phyloP scores from a whole-genome alignment of 108 stramenopile genomes.

The Tribonema minus region DNA sequence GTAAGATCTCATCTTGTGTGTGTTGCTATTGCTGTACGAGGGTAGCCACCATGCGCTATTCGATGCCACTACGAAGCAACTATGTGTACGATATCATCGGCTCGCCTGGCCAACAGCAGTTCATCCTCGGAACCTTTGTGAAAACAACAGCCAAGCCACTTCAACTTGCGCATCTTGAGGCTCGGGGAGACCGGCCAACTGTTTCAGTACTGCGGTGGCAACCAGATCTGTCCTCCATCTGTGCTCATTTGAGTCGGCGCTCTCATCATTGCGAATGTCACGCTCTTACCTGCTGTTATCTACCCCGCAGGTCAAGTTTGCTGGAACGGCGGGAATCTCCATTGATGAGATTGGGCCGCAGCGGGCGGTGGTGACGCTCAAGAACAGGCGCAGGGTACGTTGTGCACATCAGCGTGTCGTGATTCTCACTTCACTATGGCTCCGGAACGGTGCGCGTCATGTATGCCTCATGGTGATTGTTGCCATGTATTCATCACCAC shows the following conservation, averaged over 20 bases:
- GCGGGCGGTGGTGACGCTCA: slow-evolving; percentile 26
- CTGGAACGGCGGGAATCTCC: slow-evolving; percentile 57
- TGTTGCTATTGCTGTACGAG: no score
- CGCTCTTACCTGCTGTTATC: no score
- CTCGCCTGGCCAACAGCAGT: no score
- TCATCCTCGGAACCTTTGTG: not conserved
- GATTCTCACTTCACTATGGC: not conserved
- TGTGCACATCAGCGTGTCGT: not conserved
- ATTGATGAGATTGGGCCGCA: slow-evolving; percentile 48
- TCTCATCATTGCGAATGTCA: no score
- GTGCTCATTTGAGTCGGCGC: not conserved
- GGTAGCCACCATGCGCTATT: no score
- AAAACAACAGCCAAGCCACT: not conserved
- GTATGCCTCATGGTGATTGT: not conserved
- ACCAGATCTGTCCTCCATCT: not conserved
- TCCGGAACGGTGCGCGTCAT: not conserved
- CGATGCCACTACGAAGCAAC: no score
- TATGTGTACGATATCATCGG: no score
- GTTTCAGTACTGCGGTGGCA: not conserved
- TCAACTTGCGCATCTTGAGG: not conserved
- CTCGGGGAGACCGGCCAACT: not conserved
- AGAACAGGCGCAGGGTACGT: slow-evolving; percentile 42
- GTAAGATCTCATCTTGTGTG: no score
- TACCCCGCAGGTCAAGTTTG: slow-evolving; percentile 48
- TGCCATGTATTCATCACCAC: no score